phyloP scores from a whole-genome alignment of 768 basidiomycete species.

The Tricholoma sp. region DNA sequence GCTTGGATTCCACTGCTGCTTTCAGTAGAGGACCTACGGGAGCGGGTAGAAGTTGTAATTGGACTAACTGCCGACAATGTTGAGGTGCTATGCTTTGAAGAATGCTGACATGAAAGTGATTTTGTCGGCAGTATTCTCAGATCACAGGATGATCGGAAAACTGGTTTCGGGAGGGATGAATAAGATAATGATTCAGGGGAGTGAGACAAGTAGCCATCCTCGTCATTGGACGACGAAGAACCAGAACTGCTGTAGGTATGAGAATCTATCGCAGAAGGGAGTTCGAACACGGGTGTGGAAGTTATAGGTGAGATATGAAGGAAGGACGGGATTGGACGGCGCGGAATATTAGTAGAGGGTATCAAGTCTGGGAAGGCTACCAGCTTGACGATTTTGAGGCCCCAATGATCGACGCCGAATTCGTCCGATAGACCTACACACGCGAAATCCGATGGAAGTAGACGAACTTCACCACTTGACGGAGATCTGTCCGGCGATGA shows the following conservation, averaged over 20 bases:
- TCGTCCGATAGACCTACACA: slow-evolving; percentile 74
- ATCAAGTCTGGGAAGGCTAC: slow-evolving; percentile 75
- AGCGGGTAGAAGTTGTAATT: slow-evolving; percentile 2
- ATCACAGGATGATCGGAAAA: slow-evolving; percentile 42
- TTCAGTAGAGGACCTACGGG: slow-evolving; percentile 2
- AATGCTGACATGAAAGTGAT: slow-evolving; percentile 25
- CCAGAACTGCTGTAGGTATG: slow-evolving; percentile 7
- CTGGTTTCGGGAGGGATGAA: slow-evolving; percentile 26
- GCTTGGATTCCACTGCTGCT: slow-evolving; percentile 23
- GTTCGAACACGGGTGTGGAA: slow-evolving; percentile 7
- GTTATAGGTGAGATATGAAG: slow-evolving; percentile 4
- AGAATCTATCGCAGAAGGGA: background rate
- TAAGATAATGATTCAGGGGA: slow-evolving; percentile 40
- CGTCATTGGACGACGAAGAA: slow-evolving; percentile 31
- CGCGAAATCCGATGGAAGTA: slow-evolving; percentile 66
- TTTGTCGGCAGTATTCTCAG: slow-evolving; percentile 25
- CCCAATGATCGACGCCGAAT: slow-evolving; percentile 61
- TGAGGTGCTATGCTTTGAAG: slow-evolving; percentile 32
- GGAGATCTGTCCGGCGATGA: background rate
- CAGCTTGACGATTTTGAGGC: slow-evolving; percentile 71
- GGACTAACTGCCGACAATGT: slow-evolving; percentile 28
- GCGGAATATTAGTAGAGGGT: slow-evolving; percentile 19
- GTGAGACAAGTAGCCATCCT: slow-evolving; percentile 60
- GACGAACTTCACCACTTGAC: slow-evolving; percentile 46
- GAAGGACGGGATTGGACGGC: slow-evolving; percentile 4